Evolutionary conservation across 2,329 filamentous ascomycete genomes (phyloP).

Genomic region (Thermoascus crustaceus): DNA sequence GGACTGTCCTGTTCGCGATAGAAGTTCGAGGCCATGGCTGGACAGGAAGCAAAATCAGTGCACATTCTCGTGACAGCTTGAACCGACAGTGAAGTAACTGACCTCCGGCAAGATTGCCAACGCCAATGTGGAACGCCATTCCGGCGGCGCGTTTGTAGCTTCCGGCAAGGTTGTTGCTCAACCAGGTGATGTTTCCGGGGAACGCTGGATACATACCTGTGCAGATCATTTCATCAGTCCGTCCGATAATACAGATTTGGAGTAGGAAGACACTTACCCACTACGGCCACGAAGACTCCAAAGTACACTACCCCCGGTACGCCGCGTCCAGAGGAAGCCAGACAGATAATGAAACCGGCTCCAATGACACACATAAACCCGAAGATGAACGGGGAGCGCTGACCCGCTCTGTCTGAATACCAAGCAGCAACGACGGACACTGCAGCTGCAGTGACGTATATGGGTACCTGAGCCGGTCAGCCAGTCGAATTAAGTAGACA

Average conservation of each 20-base stretch:
- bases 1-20: conserved; percentile 49
- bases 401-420: conserved; percentile 49
- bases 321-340: conserved; percentile 25
- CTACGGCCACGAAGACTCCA: conserved; percentile 40
- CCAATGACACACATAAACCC: conserved; percentile 46
- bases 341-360: conserved; percentile 49
- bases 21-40: conserved; percentile 64
- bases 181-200: conserved; percentile 46
- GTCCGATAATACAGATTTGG: background rate
- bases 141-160: conserved; percentile 50
- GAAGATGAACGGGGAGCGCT: conserved; percentile 49
- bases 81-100: conserved; percentile 3
- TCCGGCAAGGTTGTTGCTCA: conserved; percentile 52
- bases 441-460: conserved; percentile 33
- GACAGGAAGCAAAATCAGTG: conserved; percentile 6
- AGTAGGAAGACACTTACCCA: conserved; percentile 24
- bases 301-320: conserved; percentile 39
- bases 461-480: conserved; percentile 20
- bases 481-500: background rate
- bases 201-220: conserved; percentile 39
- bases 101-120: conserved; percentile 46
- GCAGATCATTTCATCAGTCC: conserved; percentile 2
- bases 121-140: conserved; percentile 57
- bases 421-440: conserved; percentile 41
- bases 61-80: background rate